These are phyloP conservation scores for Hypoxylon sp. DNA, from an alignment of 2,329 filamentous ascomycete genomes.

Conservation along the genomic window DNA sequence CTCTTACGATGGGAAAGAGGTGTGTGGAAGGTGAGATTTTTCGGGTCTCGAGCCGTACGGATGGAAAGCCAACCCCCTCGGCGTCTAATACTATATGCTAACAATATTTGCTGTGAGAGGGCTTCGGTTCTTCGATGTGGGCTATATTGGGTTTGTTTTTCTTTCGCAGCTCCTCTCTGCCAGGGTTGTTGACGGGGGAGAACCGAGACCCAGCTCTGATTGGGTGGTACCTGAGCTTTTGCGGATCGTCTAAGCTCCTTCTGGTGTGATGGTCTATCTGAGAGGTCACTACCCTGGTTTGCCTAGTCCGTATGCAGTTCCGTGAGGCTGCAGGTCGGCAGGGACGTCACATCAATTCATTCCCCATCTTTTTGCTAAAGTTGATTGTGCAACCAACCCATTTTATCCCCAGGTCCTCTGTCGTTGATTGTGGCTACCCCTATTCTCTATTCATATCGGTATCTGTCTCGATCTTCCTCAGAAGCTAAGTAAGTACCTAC, in stretches of 20 bases:
- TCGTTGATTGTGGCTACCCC: background rate
- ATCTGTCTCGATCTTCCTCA: background rate
- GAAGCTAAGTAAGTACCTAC: background rate
- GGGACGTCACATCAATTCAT: constrained; percentile 36
- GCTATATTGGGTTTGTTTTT: constrained; percentile 40
- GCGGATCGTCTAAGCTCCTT: constrained; percentile 33
- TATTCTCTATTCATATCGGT: background rate
- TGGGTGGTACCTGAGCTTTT: constrained; percentile 40
- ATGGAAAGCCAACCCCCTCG: constrained; percentile 22
- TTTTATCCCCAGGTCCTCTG: too few species aligned
- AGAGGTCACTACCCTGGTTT: constrained; percentile 31
- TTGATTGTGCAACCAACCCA: constrained; percentile 9
- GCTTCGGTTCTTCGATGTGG: constrained; percentile 23
- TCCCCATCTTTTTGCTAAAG: constrained; percentile 18
- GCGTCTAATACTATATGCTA: background rate
- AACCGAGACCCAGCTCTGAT: constrained; percentile 40
- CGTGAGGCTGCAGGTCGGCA: constrained; percentile 38
- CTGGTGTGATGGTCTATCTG: constrained; percentile 37
- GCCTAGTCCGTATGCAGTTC: constrained; percentile 32
- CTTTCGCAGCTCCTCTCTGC: constrained; percentile 10
- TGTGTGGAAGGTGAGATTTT: constrained; percentile 28
- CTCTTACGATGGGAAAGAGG: constrained; percentile 26
- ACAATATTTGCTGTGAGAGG: constrained; percentile 28
- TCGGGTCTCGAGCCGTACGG: constrained; percentile 23
- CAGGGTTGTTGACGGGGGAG: constrained; percentile 43